These are phyloP conservation scores for Kuraishia floccosa DNA, from an alignment of 805 yeast genomes.

Conservation along the genomic window DNA sequence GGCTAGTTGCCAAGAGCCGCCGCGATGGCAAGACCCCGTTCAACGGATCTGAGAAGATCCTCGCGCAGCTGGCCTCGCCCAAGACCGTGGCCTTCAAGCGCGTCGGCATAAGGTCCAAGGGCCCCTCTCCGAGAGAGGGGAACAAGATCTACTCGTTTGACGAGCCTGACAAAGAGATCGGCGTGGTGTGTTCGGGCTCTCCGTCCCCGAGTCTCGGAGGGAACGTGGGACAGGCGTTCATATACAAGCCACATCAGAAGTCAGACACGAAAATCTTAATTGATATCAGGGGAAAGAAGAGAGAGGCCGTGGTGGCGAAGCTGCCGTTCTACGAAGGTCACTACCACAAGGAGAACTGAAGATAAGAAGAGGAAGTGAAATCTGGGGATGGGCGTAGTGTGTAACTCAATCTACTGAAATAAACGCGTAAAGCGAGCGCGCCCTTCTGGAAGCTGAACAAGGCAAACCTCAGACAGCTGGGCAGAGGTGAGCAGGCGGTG, in stretches of 20 bases:
- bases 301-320: slow-evolving; percentile 66
- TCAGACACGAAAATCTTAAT: slow-evolving; percentile 62
- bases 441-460: not conserved
- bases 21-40: slow-evolving; percentile 42
- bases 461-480: no score
- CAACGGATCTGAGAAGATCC: slow-evolving; percentile 67
- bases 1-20: slow-evolving; percentile 82
- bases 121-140: slow-evolving; percentile 91
- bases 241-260: slow-evolving; percentile 61
- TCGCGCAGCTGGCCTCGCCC: slow-evolving; percentile 52
- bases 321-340: slow-evolving; percentile 76
- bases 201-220: slow-evolving; percentile 51
- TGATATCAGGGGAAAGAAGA: slow-evolving; percentile 73
- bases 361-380: no score
- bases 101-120: slow-evolving; percentile 64
- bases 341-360: slow-evolving; percentile 50
- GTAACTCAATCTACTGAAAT: no score
- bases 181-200: slow-evolving; percentile 48
- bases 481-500: no score
- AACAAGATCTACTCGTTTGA: slow-evolving; percentile 46
- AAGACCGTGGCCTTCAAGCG: slow-evolving; percentile 52
- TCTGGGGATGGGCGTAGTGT: no score
- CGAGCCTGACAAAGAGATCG: slow-evolving; percentile 40
- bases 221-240: slow-evolving; percentile 88
- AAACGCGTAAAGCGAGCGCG: not conserved